Base-by-base conservation (phyloP, 2,329 filamentous ascomycete genomes). In the Exutisphaerella laricina region DNA sequence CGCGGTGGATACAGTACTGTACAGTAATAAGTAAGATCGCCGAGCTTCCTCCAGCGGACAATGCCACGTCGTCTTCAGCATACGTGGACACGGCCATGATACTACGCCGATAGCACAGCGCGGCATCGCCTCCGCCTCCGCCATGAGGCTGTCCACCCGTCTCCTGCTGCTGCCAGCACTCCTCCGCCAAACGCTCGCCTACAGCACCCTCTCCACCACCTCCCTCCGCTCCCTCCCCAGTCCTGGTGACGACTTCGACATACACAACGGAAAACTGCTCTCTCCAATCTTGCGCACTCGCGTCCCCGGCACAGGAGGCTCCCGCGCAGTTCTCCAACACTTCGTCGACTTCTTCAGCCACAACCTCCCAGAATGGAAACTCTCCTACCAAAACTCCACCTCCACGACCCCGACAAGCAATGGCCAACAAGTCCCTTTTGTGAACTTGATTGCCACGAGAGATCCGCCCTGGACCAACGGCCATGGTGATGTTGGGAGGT, bases 361-460 rank as follows among this genome's bases (percentile, higher is more conserved):
- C 4, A 71, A 80, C 13, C 77, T 97, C 16, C 88, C 90, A 1
- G 69, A 77, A 25, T 98, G 92, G 92, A 75, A 70, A 4, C 64
- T 95, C 31, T 74, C 82, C 35, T 86, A 87, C 68, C 90, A 98
- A 61, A 97, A 97, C 66, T 88, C 85, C n/a, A 90, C 87, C 0
- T 78, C 82, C 20, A 84, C 74, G 51, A 97, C 90, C 0, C 90
- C 90, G 0, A 78, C 78, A 0, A 86, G 84, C 0, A 80, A 81
- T 4, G 73, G 80, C 45, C 73, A 73, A 41, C 73, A 85, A 5
- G 71, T 97, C 0, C 87, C 88, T 0, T 97, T 98, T 63, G 72
- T 78, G 41, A 98, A 96, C 61, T 72, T 97, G 43, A 85, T 97
- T 47, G 81, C 90, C 44, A 84, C 80, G 25, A 79, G 89, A 41